A percentile compares a stretch with the other conserved stretches of the same genome.
These are phyloP conservation scores for Boechera divaricarpa DNA, from an alignment of 345 rosid species.

Conservation along the genomic window DNA sequence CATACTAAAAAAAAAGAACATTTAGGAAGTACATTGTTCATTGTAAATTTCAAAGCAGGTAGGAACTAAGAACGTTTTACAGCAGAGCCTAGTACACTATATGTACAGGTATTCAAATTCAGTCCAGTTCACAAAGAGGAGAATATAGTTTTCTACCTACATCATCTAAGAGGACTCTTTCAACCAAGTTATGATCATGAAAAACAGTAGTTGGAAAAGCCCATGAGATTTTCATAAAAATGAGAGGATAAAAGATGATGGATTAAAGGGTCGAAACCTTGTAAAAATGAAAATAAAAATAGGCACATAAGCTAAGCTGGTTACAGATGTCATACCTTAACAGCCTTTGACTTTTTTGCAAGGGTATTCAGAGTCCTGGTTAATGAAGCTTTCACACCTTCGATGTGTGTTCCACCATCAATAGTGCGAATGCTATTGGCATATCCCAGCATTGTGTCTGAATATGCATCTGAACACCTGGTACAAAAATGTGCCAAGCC, in stretches of 20 bases:
- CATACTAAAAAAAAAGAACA: not conserved
- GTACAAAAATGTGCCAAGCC: slow-evolving; percentile 29
- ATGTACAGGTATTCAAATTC: slow-evolving; percentile 5
- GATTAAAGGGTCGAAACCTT: not conserved
- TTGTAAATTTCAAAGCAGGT: not conserved
- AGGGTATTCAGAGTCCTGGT: slow-evolving; percentile 90
- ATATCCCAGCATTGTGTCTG: slow-evolving; percentile 94
- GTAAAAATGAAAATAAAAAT: not conserved
- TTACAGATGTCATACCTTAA: slow-evolving; percentile 65
- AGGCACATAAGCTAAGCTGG: slow-evolving; percentile 21
- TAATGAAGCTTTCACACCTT: slow-evolving; percentile 86
- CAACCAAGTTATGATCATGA: not conserved
- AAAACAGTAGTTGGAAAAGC: slow-evolving; percentile 5
- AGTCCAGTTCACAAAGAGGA: not conserved
- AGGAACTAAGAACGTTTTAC: slow-evolving; percentile 5
- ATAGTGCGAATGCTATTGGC: slow-evolving; percentile 95
- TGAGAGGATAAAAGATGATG: not conserved
- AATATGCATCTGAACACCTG: slow-evolving; percentile 98
- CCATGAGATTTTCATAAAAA: not conserved
- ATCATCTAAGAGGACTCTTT: slow-evolving; percentile 16
- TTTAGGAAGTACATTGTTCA: not conserved
- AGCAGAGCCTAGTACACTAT: slow-evolving; percentile 13
- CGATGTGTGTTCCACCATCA: slow-evolving; percentile 99
- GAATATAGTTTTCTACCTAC: not conserved
- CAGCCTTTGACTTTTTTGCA: slow-evolving; percentile 80